Evolutionary conservation across 2,329 filamentous ascomycete genomes (phyloP), one percentile per base, ranked within the genome.

Genomic region (Cercospora sp.): DNA sequence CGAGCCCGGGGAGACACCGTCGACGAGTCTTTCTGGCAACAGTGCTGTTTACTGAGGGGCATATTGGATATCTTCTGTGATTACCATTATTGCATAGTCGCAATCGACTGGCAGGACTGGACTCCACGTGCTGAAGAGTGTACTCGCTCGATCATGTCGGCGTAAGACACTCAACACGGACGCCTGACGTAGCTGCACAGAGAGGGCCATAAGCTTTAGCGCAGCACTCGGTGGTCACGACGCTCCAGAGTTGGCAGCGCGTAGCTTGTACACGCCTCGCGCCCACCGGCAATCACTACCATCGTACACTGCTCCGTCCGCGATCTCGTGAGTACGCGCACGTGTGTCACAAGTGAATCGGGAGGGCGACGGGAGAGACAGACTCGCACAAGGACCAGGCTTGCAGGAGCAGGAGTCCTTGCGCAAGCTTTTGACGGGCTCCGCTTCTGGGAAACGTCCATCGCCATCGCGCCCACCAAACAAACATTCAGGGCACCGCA

Each of bases 401-500:
- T 58, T 58, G 20, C 53, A 57, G 23, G 3, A 5, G 28, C 28
- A 36, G 16, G 55, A 59, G 55, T 59, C 30, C 55, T 59, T 33
- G 28, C 55, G 55, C 55, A 59, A 59, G 55, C 55, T 59, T 59
- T 59, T 59, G 55, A 59, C 28, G 16, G 36, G 55, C 31, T 59
- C 55, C 55, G 55, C 55, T 59, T 59, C 55, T 59, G 31, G 55
- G 28, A 33, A 59, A 36, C 55, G 55, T 36, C 55, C 55, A 59
- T 59, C 55, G 55, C 55, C 55, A 31, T 31, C 55, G 55, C 55
- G 55, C 55, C 55, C 55, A 59, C 55, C 55, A 59, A 59, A 59
- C 55, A 33, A 59, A 59, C 55, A 31, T 30, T 59, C 55, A 59
- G 55, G 55, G 55, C 33, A 58, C 33, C 33, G 48, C 48, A 45